phyloP scores from a whole-genome alignment of 768 basidiomycete genomes.

The Suillus americanus region DNA sequence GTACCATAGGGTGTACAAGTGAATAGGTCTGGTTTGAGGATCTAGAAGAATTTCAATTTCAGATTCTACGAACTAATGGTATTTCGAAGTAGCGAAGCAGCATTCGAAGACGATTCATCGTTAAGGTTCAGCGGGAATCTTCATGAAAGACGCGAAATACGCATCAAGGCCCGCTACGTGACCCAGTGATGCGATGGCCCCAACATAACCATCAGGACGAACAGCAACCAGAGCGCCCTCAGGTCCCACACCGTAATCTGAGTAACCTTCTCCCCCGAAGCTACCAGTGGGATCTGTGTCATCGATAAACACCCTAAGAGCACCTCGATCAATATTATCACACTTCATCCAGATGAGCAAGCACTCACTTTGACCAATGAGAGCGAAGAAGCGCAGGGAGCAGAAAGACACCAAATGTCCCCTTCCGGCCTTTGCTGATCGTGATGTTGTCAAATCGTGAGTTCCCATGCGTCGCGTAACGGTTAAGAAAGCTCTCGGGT shows the following conservation, averaged over 20 bases:
- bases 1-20: too few species aligned
- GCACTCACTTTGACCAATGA: conserved; percentile 45
- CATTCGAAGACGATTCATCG: too few species aligned
- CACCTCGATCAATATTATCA: background rate
- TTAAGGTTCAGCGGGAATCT: background rate
- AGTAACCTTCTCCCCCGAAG: conserved; percentile 55
- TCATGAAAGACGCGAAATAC: conserved; percentile 49
- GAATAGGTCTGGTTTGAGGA: too few species aligned
- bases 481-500: conserved; percentile 25
- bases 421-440: conserved; percentile 31
- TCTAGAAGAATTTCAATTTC: too few species aligned
- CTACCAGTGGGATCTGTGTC: conserved; percentile 44
- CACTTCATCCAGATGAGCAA: background rate
- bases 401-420: conserved; percentile 25
- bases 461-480: conserved; percentile 21
- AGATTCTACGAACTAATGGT: too few species aligned
- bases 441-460: conserved; percentile 31
- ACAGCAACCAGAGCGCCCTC: conserved; percentile 30
- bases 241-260: conserved; percentile 44
- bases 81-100: too few species aligned
- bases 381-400: conserved; percentile 33
- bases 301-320: conserved; percentile 56
- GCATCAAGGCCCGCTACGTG: conserved; percentile 33
- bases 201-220: conserved; percentile 54
- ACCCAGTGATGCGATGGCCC: conserved; percentile 49